These are phyloP conservation scores for Trichoderma reesei DNA, from an alignment of 495 filamentous ascomycete species.

Conservation along the genomic window DNA sequence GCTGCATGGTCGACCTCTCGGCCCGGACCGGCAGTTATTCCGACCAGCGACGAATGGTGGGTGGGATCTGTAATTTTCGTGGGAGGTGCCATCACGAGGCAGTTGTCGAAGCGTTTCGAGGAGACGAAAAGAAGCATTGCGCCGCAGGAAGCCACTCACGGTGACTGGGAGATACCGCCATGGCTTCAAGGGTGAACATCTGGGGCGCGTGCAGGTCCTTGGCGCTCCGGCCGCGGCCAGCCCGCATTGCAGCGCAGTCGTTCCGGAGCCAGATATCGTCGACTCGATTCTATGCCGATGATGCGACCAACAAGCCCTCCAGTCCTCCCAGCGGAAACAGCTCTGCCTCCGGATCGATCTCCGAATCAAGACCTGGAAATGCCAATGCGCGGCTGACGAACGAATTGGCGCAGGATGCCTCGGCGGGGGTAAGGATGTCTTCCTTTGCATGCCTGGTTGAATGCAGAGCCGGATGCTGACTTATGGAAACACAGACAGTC, in stretches of 20 bases:
- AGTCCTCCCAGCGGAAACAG: background rate
- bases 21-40: background rate
- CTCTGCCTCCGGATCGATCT: background rate
- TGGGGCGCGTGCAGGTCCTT: constrained; percentile 35
- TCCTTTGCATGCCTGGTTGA: background rate
- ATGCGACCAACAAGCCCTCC: constrained; percentile 14
- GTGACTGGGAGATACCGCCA: constrained; percentile 18
- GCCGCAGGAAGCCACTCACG: background rate
- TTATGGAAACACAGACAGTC: background rate
- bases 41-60: background rate
- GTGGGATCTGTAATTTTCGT: constrained; percentile 1
- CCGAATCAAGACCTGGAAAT: background rate
- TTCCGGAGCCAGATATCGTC: background rate
- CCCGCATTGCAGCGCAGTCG: constrained; percentile 12
- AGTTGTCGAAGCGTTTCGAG: background rate
- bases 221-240: constrained; percentile 31
- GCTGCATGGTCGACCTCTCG: background rate
- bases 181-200: constrained; percentile 43
- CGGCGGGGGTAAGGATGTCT: background rate
- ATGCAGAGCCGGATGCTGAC: background rate
- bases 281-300: constrained; percentile 13
- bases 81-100: background rate
- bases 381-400: background rate
- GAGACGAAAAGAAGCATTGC: constrained; percentile 1
- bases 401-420: background rate